These are phyloP conservation scores for Lagerstroemia speciosa DNA, from an alignment of 345 rosid species.

Conservation along the genomic window DNA sequence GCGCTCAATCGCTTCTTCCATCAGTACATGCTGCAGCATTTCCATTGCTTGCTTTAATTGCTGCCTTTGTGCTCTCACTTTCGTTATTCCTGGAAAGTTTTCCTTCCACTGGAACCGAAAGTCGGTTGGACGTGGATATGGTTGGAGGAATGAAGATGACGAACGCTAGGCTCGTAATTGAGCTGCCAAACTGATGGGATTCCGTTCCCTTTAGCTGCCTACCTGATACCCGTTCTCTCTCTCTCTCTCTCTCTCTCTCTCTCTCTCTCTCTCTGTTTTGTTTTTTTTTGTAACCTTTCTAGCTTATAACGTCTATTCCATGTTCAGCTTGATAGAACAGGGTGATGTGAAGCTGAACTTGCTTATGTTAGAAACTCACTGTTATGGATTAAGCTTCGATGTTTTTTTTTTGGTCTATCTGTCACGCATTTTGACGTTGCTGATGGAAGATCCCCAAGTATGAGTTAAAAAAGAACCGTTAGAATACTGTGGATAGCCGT, in stretches of 20 bases:
- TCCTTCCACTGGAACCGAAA: neutral
- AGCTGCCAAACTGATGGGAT: neutral
- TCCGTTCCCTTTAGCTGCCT: neutral
- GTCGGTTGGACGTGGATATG: neutral
- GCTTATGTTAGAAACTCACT: neutral
- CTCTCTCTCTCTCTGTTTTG: too few relatives aligned
- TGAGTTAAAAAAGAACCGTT: too few relatives aligned
- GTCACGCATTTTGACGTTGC: neutral
- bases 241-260: too few relatives aligned
- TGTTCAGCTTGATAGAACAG: neutral
- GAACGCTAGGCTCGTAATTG: neutral
- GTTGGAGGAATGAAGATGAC: neutral
- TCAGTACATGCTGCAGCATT: neutral
- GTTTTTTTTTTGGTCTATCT: neutral
- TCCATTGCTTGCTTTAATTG: neutral
- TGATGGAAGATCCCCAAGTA: too few relatives aligned
- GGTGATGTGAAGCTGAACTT: neutral
- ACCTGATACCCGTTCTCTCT: too few relatives aligned
- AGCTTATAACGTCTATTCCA: too few relatives aligned
- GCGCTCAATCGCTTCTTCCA: neutral
- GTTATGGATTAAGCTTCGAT: neutral
- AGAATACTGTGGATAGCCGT: too few relatives aligned
- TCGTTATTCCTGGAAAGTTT: neutral
- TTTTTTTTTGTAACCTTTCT: too few relatives aligned
- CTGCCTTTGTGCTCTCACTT: neutral